Conservation (phyloP, 2,329 filamentous ascomycete genomes). For the Monosporascus sp. region DNA sequence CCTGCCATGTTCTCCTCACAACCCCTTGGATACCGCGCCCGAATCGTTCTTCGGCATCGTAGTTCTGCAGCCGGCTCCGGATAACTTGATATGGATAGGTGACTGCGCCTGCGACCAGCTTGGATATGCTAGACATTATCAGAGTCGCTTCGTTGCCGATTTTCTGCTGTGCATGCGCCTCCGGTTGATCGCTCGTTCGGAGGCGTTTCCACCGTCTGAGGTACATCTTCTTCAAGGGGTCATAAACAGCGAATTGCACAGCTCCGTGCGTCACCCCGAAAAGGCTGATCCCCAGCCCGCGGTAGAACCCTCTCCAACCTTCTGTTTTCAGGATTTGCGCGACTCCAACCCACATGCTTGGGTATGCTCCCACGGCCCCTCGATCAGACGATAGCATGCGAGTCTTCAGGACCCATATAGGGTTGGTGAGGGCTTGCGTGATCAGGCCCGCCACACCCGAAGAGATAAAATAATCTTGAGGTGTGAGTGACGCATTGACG, state of each 20-base stretch:
- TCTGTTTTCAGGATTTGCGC: constrained; percentile 62
- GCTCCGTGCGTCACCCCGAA: constrained; percentile 88
- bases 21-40: constrained; percentile 67
- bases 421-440: constrained; percentile 83
- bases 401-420: constrained; percentile 97
- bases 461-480: constrained; percentile 74
- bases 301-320: constrained; percentile 77
- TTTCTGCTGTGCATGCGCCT: constrained; percentile 25
- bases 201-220: constrained; percentile 37
- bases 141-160: constrained; percentile 73
- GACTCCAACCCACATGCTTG: constrained; percentile 67
- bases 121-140: constrained; percentile 72
- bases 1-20: constrained; percentile 64
- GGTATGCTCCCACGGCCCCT: constrained; percentile 71
- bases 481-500: constrained; percentile 37
- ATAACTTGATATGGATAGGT: constrained; percentile 97
- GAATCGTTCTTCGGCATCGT: constrained; percentile 72
- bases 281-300: constrained; percentile 75
- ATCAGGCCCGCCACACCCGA: constrained; percentile 66
- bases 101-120: constrained; percentile 80
- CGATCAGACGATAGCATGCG: constrained; percentile 88
- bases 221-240: constrained; percentile 57
- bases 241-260: constrained; percentile 94
- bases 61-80: constrained; percentile 81
- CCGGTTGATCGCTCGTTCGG: constrained; percentile 11